Conservation (phyloP, 2,329 filamentous ascomycete species). For the Talaromyces atroroseus region DNA sequence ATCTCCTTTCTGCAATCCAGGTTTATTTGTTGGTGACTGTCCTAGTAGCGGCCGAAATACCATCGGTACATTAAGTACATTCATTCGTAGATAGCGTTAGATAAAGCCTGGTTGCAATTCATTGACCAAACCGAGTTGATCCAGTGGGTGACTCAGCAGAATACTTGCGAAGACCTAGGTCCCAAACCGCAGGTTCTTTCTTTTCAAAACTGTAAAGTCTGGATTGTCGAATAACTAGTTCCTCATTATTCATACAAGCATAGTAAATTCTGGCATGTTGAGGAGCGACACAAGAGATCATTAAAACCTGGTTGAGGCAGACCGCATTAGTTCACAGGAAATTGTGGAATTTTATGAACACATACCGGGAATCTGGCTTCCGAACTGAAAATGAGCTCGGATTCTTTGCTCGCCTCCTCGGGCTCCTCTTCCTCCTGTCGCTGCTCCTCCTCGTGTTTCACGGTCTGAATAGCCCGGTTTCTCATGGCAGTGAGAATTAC, state of each 20-base stretch:
- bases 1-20: neutral
- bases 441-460: neutral
- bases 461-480: neutral
- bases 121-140: slow-evolving; percentile 22
- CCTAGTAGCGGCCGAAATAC: neutral
- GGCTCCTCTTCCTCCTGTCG: neutral
- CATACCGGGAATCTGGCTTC: slow-evolving; percentile 6
- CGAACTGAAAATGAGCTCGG: neutral
- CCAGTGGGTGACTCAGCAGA: neutral
- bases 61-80: neutral
- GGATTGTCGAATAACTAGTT: neutral
- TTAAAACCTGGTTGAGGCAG: slow-evolving; percentile 1
- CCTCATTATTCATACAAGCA: neutral
- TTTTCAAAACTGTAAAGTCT: slow-evolving; percentile 2
- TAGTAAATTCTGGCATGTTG: slow-evolving; percentile 1
- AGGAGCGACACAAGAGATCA: neutral
- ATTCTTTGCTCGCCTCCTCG: neutral
- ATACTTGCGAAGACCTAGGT: slow-evolving; percentile 1
- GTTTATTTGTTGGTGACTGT: neutral
- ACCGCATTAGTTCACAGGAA: neutral
- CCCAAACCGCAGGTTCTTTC: neutral
- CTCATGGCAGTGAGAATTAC: slow-evolving; percentile 4
- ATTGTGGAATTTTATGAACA: neutral
- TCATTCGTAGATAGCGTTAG: neutral
- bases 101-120: neutral